Percentiles rank a stretch among this genome's conserved stretches.
These are phyloP conservation scores for Cladosporium cucumerinum DNA, from an alignment of 2,329 filamentous ascomycete genomes.

Conservation along the genomic window DNA sequence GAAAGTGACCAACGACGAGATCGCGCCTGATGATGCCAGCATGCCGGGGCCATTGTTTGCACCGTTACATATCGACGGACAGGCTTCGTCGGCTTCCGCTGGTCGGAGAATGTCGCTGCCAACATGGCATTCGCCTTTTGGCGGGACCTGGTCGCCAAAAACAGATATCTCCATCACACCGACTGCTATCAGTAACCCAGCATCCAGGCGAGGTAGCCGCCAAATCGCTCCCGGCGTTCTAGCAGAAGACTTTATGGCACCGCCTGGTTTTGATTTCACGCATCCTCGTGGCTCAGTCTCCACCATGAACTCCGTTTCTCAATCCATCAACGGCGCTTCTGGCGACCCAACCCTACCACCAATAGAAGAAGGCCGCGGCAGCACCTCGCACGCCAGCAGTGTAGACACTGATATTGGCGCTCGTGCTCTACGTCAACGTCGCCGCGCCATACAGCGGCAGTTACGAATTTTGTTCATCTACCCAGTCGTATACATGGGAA, in stretches of 20 bases:
- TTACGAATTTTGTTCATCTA: conserved; percentile 73
- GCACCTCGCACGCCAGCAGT: not conserved
- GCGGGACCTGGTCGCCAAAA: not conserved
- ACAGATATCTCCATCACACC: not conserved
- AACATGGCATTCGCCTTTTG: conserved; percentile 23
- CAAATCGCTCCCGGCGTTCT: conserved; percentile 21
- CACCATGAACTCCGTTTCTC: conserved; percentile 21
- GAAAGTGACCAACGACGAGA: conserved; percentile 17
- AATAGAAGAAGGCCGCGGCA: conserved; percentile 24
- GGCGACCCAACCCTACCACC: conserved; percentile 20
- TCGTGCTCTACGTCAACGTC: conserved; percentile 22
- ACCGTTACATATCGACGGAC: not conserved
- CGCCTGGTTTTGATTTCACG: conserved; percentile 9
- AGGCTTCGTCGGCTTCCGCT: conserved; percentile 8
- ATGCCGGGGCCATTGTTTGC: not conserved
- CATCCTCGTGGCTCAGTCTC: conserved; percentile 25
- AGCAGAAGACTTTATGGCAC: conserved; percentile 29
- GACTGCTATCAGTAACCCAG: conserved; percentile 23
- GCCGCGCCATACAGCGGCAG: conserved; percentile 59
- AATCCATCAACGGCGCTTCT: conserved; percentile 19
- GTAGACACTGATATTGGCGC: conserved; percentile 9
- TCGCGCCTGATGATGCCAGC: conserved; percentile 27
- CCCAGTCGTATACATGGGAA: conserved; percentile 65
- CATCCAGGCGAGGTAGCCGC: conserved; percentile 29
- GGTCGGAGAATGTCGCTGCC: conserved; percentile 24